Conservation (phyloP, 2,329 filamentous ascomycete genomes). For the Apiospora phragmitis region DNA sequence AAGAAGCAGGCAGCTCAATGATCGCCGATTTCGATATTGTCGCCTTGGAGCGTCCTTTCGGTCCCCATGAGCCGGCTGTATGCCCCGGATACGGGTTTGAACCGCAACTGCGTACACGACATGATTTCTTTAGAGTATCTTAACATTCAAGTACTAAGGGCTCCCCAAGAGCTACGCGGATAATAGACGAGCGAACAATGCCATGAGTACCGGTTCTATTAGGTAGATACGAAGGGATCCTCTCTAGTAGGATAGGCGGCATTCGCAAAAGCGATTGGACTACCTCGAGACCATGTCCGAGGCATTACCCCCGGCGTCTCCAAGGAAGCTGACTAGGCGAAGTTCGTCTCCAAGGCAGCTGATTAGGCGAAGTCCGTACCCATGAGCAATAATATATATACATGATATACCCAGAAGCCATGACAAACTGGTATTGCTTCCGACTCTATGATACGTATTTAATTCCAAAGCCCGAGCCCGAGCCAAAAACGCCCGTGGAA, state of each 20-base stretch:
- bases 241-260: neutral
- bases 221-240: neutral
- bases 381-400: neutral
- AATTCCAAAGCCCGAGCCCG: neutral
- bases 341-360: neutral
- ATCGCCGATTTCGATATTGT: no score
- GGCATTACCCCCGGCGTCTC: neutral
- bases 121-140: neutral
- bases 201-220: neutral
- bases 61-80: neutral
- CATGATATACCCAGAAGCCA: neutral
- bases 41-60: neutral
- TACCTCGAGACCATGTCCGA: neutral
- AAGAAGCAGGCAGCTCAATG: neutral
- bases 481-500: neutral
- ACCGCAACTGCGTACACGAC: neutral
- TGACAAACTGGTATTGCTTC: neutral
- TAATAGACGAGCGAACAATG: no score
- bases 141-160: no score
- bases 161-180: neutral
- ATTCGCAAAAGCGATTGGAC: neutral
- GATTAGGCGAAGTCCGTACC: neutral
- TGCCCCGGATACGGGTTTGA: neutral
- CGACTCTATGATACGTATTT: neutral
- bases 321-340: neutral